These are phyloP conservation scores for Geranium rotundifolium DNA, from an alignment of 345 rosid genomes.

Conservation along the genomic window DNA sequence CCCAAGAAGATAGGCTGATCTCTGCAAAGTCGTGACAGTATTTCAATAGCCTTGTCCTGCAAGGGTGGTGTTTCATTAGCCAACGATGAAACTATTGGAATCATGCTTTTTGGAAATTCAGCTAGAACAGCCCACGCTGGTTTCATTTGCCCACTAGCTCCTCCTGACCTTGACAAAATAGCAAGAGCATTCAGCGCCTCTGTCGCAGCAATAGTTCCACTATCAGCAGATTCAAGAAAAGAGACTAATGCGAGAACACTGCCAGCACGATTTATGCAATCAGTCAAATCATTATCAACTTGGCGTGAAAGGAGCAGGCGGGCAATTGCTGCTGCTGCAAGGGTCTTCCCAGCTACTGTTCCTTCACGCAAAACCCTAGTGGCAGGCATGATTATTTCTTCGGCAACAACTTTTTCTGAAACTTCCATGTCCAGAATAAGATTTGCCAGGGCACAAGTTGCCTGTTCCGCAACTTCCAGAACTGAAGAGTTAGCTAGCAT, in stretches of 20 bases:
- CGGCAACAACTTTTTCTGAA: slow-evolving; percentile 60
- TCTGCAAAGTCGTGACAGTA: slow-evolving; percentile 74
- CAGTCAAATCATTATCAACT: slow-evolving; percentile 61
- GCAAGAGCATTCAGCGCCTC: slow-evolving; percentile 96
- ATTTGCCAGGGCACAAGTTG: slow-evolving; percentile 84
- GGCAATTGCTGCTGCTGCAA: slow-evolving; percentile 94
- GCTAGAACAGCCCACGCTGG: slow-evolving; percentile 94
- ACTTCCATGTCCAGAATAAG: slow-evolving; percentile 83
- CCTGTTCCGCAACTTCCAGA: slow-evolving; percentile 92
- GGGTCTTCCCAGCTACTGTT: slow-evolving; percentile 76
- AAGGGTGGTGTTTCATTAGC: slow-evolving; percentile 57
- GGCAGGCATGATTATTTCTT: slow-evolving; percentile 81
- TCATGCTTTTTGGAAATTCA: slow-evolving; percentile 63
- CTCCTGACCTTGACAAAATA: slow-evolving; percentile 66
- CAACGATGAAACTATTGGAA: slow-evolving; percentile 76
- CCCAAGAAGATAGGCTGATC: slow-evolving; percentile 80
- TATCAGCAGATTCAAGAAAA: slow-evolving; percentile 64
- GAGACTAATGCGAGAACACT: slow-evolving; percentile 91
- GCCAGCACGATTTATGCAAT: slow-evolving; percentile 85
- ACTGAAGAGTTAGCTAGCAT: slow-evolving; percentile 59
- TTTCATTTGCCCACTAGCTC: slow-evolving; percentile 39
- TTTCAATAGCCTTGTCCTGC: slow-evolving; percentile 95
- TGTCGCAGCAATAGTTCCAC: slow-evolving; percentile 52
- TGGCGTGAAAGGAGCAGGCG: slow-evolving; percentile 65
- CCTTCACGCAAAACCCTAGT: slow-evolving; percentile 92